phyloP scores from a whole-genome alignment of 352 stramenopile species.

The Phytophthora agathidicida region DNA sequence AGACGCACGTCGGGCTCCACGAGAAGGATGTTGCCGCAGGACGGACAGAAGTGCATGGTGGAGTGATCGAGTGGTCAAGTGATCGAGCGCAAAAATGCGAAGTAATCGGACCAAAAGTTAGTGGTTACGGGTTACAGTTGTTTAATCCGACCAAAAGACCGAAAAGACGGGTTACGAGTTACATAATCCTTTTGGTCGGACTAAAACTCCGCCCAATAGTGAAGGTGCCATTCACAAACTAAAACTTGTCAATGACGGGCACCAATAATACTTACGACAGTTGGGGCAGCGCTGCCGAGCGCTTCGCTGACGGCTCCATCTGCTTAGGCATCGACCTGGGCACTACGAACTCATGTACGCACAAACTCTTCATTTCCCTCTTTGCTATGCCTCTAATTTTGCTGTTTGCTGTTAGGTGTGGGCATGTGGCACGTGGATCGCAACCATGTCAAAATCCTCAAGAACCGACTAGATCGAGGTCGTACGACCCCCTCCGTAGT shows the following conservation, averaged over 20 bases:
- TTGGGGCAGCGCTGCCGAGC: conserved; percentile 72
- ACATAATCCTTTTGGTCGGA: no score
- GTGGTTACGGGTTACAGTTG: no score
- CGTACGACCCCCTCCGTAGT: conserved; percentile 85
- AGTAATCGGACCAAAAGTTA: no score
- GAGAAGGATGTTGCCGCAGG: conserved; percentile 90
- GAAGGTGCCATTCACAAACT: no score
- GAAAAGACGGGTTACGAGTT: no score
- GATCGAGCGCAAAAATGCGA: no score
- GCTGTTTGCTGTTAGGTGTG: conserved; percentile 41
- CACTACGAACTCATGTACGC: conserved; percentile 99
- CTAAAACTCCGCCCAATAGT: no score
- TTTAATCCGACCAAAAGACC: no score
- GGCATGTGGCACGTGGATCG: conserved; percentile 82
- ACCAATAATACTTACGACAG: conserved; percentile 68
- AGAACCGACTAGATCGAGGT: conserved; percentile 63
- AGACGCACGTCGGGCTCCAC: conserved; percentile 81
- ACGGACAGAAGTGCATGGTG: conserved; percentile 91
- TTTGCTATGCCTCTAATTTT: neutral
- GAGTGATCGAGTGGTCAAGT: neutral
- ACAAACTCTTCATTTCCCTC: neutral
- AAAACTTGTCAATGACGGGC: conserved; percentile 16
- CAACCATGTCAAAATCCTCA: conserved; percentile 88
- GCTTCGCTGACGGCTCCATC: conserved; percentile 72
- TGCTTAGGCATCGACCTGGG: conserved; percentile 99